Base-by-base conservation (phyloP, 2,329 filamentous ascomycete genomes). In the Sporothrix pseudoabietina region DNA sequence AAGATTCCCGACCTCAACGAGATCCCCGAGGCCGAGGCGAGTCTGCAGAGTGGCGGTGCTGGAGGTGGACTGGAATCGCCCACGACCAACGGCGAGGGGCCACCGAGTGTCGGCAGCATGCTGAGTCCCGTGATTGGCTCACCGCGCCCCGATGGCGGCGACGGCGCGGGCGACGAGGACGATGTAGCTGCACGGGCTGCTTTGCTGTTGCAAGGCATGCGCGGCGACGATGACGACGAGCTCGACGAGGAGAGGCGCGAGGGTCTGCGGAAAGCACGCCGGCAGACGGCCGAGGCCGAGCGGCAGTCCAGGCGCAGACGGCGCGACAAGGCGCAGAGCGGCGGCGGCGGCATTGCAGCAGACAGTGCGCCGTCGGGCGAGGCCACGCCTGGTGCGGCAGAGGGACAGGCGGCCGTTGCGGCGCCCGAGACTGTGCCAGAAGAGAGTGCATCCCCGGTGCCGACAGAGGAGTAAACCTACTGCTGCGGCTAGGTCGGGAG, bases 161-260 rank as follows among this genome's bases (percentile, higher is more conserved):
- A 89, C 94, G 73, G 94, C 94, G 4, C 93, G 93, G 83, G 78
- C n/a, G 83, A 83, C 69, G 86, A 87, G 74, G 86, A 94, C 81
- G 94, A 97, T 76, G 90, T 98, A 39, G 94, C 94, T 3, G 92
- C 94, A 77, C 89, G 94, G 71, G 94, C 95, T 2, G 94, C 94
- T 1, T 89, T 91, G 76, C 84, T 98, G 80, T 85, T 98, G 41
- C 92, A 97, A 79, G 94, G 94, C 63, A 91, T 98, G 81, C 89
- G 94, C 74, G 86, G 88, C 35, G 87, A 88, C 57, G 88, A 90
- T 74, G 86, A 88, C 39, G 87, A 88, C 57, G 88, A 90, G 22
- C 87, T 86, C 3, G 83, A 85, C 49, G 83, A 83, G 26, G 84
- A 88, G 80, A 83, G 86, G 82, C 82, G 89, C 73, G 87, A 90